Conservation (phyloP, 495 filamentous ascomycete species). For the Penicillium cataractarum region DNA sequence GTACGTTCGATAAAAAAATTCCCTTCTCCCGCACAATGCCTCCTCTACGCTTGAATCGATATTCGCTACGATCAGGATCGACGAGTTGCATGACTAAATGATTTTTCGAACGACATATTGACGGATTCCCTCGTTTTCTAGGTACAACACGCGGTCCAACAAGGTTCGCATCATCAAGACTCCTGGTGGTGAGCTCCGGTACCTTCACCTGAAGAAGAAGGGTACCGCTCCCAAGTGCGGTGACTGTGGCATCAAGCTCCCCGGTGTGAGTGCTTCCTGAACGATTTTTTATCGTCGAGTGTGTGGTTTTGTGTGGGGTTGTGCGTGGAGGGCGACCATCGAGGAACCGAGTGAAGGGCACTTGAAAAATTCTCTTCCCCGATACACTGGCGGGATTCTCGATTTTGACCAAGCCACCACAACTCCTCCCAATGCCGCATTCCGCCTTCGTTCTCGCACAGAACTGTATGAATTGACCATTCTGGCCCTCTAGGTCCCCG, state of each 20-base stretch:
- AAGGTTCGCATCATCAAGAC: slow-evolving; percentile 95
- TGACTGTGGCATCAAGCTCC: slow-evolving; percentile 95
- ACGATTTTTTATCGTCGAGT: slow-evolving; percentile 24
- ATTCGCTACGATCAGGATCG: slow-evolving; percentile 23
- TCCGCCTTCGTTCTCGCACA: slow-evolving; percentile 8
- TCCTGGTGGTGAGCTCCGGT: slow-evolving; percentile 88
- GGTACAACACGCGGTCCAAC: slow-evolving; percentile 97
- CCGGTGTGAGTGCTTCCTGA: slow-evolving; percentile 73
- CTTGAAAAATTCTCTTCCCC: slow-evolving; percentile 20
- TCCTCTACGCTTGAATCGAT: slow-evolving; percentile 23
- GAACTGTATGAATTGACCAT: slow-evolving; percentile 28
- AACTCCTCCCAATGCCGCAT: slow-evolving; percentile 11
- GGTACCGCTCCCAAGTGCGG: slow-evolving; percentile 96
- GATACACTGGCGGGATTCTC: slow-evolving; percentile 8
- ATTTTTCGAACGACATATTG: slow-evolving; percentile 37
- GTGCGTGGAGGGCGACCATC: slow-evolving; percentile 22
- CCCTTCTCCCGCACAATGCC: slow-evolving; percentile 18
- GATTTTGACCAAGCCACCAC: slow-evolving; percentile 13
- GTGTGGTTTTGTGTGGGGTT: slow-evolving; percentile 21
- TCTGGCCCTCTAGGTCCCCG: slow-evolving; percentile 71
- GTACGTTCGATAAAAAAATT: slow-evolving; percentile 60
- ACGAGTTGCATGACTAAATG: slow-evolving; percentile 1
- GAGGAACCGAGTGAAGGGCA: slow-evolving; percentile 19
- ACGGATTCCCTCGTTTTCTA: slow-evolving; percentile 42
- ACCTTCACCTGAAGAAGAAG: slow-evolving; percentile 99